Conservation (phyloP, 78 protist species). For the Speleostelium caveatum region DNA sequence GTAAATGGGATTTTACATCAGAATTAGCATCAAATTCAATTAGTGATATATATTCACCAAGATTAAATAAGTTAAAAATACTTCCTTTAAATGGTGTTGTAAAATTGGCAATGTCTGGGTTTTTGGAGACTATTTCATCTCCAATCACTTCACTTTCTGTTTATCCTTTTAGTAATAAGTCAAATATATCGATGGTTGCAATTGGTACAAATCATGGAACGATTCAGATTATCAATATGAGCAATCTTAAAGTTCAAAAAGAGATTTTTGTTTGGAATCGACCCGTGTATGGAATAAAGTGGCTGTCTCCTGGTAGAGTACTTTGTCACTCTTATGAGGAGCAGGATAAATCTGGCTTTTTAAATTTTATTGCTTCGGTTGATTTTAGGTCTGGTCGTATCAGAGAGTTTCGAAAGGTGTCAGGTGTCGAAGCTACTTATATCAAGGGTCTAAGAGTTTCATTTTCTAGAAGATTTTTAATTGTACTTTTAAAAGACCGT, state of each 20-base stretch:
- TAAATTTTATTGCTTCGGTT: slow-evolving; percentile 32
- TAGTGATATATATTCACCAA: slow-evolving; percentile 8
- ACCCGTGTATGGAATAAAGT: slow-evolving; percentile 32
- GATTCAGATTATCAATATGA: slow-evolving; percentile 36
- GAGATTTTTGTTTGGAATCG: slow-evolving; percentile 48
- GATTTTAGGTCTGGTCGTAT: slow-evolving; percentile 70
- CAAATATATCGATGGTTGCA: slow-evolving; percentile 22
- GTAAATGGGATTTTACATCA: slow-evolving; percentile 74
- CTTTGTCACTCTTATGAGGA: slow-evolving; percentile 50
- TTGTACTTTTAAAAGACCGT: slow-evolving; percentile 42
- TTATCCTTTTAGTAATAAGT: slow-evolving; percentile 46
- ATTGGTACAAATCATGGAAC: slow-evolving; percentile 67
- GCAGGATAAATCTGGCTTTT: background rate
- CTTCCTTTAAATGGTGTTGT: slow-evolving; percentile 64
- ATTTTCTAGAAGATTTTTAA: slow-evolving; percentile 39
- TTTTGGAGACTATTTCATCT: slow-evolving; percentile 22
- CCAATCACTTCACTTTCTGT: slow-evolving; percentile 60
- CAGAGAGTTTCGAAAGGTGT: slow-evolving; percentile 52
- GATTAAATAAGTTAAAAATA: background rate
- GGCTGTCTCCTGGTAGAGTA: slow-evolving; percentile 74
- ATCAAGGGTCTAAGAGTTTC: slow-evolving; percentile 63
- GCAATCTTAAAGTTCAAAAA: slow-evolving; percentile 50
- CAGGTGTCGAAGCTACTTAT: slow-evolving; percentile 25
- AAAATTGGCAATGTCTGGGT: slow-evolving; percentile 39
- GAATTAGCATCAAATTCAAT: slow-evolving; percentile 3